These are phyloP conservation scores for Phialocephala subalpina DNA, from an alignment of 2,329 filamentous ascomycete genomes.

Conservation along the genomic window DNA sequence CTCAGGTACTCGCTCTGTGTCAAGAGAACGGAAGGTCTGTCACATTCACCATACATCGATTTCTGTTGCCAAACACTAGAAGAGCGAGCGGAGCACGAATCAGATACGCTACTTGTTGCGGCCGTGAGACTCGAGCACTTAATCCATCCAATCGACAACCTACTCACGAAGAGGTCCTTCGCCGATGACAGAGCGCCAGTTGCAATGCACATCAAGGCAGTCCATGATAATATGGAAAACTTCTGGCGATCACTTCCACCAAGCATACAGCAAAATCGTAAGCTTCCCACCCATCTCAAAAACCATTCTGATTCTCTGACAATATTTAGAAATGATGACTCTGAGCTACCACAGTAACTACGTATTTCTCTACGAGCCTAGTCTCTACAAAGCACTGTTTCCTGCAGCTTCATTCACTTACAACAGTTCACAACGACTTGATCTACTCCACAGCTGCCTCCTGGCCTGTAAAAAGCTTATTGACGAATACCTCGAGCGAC, in stretches of 20 bases:
- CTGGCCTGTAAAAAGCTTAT: slow-evolving; percentile 25
- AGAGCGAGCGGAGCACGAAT: slow-evolving; percentile 26
- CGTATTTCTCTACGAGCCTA: slow-evolving; percentile 30
- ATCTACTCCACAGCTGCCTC: slow-evolving; percentile 35
- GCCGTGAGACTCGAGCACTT: slow-evolving; percentile 30
- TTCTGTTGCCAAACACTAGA: slow-evolving; percentile 31
- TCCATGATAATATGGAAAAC: slow-evolving; percentile 24
- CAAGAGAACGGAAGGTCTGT: slow-evolving; percentile 32
- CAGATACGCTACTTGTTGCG: slow-evolving; percentile 32
- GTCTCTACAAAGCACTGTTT: slow-evolving; percentile 25
- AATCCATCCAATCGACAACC: slow-evolving; percentile 25
- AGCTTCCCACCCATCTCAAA: slow-evolving; percentile 14
- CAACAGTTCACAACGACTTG: slow-evolving; percentile 28
- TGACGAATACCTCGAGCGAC: slow-evolving; percentile 22
- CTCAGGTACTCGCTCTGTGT: slow-evolving; percentile 18
- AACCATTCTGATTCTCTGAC: slow-evolving; percentile 5
- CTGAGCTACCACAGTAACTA: slow-evolving; percentile 30
- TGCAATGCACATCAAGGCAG: slow-evolving; percentile 32
- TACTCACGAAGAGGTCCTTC: slow-evolving; percentile 21
- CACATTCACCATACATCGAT: slow-evolving; percentile 32
- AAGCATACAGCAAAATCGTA: slow-evolving; percentile 32
- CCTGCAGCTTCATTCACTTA: background rate
- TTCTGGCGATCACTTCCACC: slow-evolving; percentile 30
- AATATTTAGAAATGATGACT: slow-evolving; percentile 21
- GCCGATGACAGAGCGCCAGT: slow-evolving; percentile 27